These are phyloP conservation scores for Prunus armeniaca DNA, from an alignment of 306 rosid genomes.

Conservation along the genomic window DNA sequence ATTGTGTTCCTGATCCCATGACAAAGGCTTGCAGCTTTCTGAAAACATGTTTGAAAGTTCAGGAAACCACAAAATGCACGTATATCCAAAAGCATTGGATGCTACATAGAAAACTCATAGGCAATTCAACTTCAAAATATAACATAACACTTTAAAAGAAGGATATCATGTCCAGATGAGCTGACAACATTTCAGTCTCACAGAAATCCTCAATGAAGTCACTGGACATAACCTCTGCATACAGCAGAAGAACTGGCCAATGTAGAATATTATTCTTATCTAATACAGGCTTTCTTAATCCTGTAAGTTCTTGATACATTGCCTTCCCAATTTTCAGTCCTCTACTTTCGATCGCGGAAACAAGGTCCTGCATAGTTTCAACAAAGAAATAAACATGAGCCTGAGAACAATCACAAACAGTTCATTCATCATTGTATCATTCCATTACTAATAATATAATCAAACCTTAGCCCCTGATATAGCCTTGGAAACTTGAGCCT, in stretches of 20 bases:
- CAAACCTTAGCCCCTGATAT: slow-evolving; percentile 64
- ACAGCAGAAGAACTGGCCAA: slow-evolving; percentile 94
- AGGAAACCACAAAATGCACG: slow-evolving; percentile 42
- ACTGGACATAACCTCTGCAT: slow-evolving; percentile 95
- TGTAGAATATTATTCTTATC: slow-evolving; percentile 74
- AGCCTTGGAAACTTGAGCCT: slow-evolving; percentile 71
- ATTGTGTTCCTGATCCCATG: slow-evolving; percentile 75
- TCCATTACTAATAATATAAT: not conserved
- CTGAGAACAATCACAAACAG: slow-evolving; percentile 21
- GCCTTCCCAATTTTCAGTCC: slow-evolving; percentile 81
- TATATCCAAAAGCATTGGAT: not conserved
- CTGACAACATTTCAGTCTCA: slow-evolving; percentile 84
- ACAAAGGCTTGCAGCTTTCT: slow-evolving; percentile 60
- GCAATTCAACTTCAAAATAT: not conserved
- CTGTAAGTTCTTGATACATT: slow-evolving; percentile 65
- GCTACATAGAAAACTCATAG: slow-evolving; percentile 8
- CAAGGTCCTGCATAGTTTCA: slow-evolving; percentile 53
- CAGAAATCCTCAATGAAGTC: slow-evolving; percentile 95
- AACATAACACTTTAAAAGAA: slow-evolving; percentile 30
- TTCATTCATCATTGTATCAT: not conserved
- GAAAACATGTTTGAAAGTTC: slow-evolving; percentile 75
- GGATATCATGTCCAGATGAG: slow-evolving; percentile 95
- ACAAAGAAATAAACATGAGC: slow-evolving; percentile 20
- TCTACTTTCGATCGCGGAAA: slow-evolving; percentile 55
- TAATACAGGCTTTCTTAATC: slow-evolving; percentile 64